phyloP scores from a whole-genome alignment of 805 yeast species.

The Spathaspora sp. region DNA sequence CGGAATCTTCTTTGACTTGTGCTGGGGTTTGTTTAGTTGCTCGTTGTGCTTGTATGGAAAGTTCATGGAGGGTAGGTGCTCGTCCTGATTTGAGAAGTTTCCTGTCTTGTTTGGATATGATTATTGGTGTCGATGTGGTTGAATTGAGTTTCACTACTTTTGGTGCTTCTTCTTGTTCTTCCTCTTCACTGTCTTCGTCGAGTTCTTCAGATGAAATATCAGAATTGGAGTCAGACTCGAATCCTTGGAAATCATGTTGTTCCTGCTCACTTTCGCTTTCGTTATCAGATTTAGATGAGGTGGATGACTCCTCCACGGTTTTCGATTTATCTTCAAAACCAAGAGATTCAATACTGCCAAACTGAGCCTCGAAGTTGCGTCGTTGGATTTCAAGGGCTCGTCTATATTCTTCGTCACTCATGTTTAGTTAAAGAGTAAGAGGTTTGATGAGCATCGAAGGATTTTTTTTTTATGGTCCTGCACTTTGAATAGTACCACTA shows the following conservation, averaged over 20 bases:
- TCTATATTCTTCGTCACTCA: constrained; percentile 20
- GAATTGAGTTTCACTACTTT: constrained; percentile 47
- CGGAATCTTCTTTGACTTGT: constrained; percentile 37
- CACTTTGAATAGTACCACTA: neutral
- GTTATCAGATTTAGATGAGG: constrained; percentile 7
- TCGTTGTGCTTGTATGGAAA: constrained; percentile 21
- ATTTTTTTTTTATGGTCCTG: neutral
- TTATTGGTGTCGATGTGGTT: constrained; percentile 15
- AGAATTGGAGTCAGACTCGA: constrained; percentile 13
- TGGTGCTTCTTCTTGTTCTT: constrained; percentile 23
- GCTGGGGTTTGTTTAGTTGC: constrained; percentile 25
- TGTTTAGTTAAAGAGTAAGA: neutral
- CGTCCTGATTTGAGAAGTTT: constrained; percentile 58
- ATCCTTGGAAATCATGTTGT: constrained; percentile 12
- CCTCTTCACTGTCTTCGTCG: constrained; percentile 8
- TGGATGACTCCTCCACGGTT: constrained; percentile 8
- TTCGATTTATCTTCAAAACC: constrained; percentile 28
- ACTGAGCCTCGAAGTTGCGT: constrained; percentile 59
- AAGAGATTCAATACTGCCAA: constrained; percentile 54
- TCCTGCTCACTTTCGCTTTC: constrained; percentile 21
- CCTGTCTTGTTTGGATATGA: constrained; percentile 42
- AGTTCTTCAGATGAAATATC: constrained; percentile 10
- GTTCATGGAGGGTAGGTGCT: constrained; percentile 45
- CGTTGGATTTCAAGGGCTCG: constrained; percentile 50
- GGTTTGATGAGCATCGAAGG: constrained; percentile 2